Conservation (phyloP, 257 asterid species). For the Cruciata laevipes region DNA sequence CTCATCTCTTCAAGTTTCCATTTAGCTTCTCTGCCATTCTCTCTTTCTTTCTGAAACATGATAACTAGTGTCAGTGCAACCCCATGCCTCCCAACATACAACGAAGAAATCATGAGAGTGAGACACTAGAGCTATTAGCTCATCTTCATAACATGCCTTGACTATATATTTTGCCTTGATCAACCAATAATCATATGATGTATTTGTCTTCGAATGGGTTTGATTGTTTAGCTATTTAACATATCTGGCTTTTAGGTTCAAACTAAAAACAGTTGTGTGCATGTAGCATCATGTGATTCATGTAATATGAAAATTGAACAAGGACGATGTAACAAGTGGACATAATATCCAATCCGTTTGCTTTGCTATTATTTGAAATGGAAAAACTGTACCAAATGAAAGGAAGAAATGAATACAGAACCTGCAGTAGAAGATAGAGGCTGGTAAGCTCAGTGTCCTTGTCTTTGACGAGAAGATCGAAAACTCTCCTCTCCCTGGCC, state of each 20-base stretch:
- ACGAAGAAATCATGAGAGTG: not conserved
- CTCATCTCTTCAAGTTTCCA: conserved; percentile 53
- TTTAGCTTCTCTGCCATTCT: conserved; percentile 30
- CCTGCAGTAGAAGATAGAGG: conserved; percentile 64
- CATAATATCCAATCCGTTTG: too few relatives aligned
- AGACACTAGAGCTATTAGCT: too few relatives aligned
- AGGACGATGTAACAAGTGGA: too few relatives aligned
- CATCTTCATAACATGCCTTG: too few relatives aligned
- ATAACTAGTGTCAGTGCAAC: not conserved
- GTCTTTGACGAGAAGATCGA: conserved; percentile 37
- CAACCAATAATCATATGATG: too few relatives aligned
- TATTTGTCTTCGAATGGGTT: too few relatives aligned
- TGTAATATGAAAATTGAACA: not conserved
- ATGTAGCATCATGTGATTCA: not conserved
- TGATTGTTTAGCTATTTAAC: too few relatives aligned
- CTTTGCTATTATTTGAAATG: not conserved
- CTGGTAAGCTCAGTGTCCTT: conserved; percentile 42
- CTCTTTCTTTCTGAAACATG: conserved; percentile 52
- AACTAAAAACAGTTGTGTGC: not conserved
- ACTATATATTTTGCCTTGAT: too few relatives aligned
- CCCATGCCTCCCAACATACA: not conserved
- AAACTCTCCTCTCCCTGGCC: conserved; percentile 41
- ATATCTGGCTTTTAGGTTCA: not conserved
- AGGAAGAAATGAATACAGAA: conserved; percentile 10
- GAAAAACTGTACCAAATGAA: not conserved